Percentiles rank a stretch among this genome's conserved stretches.
These are phyloP conservation scores for Cucurbita moschata DNA, from an alignment of 306 rosid genomes.

Conservation along the genomic window DNA sequence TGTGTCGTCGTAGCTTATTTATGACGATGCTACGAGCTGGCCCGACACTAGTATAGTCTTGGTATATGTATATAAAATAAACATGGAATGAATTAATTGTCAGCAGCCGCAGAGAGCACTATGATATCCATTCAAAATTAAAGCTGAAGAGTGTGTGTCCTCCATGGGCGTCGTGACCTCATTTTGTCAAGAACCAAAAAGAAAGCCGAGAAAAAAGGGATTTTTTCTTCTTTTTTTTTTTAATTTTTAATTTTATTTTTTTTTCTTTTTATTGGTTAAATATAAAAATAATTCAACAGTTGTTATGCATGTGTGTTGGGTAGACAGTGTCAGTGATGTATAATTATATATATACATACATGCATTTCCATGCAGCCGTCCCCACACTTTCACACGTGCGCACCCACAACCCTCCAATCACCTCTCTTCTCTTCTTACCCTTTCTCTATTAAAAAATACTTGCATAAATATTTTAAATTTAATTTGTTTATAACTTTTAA, in stretches of 20 bases:
- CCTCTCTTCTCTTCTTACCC: background rate
- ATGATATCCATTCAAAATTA: no score
- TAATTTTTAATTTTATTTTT: background rate
- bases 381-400: conserved; percentile 38
- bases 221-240: background rate
- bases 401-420: conserved; percentile 10
- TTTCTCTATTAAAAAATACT: background rate
- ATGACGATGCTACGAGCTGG: no score
- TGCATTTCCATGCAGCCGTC: conserved; percentile 85
- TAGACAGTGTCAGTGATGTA: conserved; percentile 52
- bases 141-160: background rate
- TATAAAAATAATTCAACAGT: background rate
- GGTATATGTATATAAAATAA: no score
- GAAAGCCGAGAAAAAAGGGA: background rate
- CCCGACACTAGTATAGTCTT: no score
- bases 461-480: no score
- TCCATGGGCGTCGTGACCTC: background rate
- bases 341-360: conserved; percentile 25
- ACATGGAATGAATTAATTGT: no score
- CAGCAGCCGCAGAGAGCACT: no score
- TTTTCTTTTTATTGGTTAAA: background rate
- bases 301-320: conserved; percentile 74
- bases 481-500: background rate
- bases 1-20: no score
- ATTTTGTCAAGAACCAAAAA: background rate